A percentile compares a stretch with the other conserved stretches of the same genome.
phyloP scores from a whole-genome alignment of 257 asterid genomes.

The Plantago ovata region DNA sequence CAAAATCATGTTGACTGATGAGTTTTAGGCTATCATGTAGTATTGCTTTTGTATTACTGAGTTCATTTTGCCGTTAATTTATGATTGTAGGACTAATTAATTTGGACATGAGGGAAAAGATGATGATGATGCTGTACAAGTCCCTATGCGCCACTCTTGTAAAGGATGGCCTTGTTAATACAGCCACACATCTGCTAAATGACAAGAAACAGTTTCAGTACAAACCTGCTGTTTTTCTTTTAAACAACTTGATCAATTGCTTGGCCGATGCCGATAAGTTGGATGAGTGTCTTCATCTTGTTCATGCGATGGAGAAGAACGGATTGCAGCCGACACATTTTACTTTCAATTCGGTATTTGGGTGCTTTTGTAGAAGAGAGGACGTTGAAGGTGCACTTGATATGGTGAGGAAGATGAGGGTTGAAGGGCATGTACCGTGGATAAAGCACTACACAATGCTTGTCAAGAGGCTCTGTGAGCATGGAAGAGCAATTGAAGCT shows the following conservation, averaged over 20 bases:
- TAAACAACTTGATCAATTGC: constrained; percentile 54
- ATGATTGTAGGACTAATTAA: no score
- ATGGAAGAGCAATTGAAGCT: constrained; percentile 62
- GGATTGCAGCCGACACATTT: constrained; percentile 71
- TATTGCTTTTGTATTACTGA: no score
- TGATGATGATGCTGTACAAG: constrained; percentile 31
- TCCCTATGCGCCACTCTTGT: constrained; percentile 55
- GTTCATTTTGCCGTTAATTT: no score
- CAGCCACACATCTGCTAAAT: constrained; percentile 52
- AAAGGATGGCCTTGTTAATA: constrained; percentile 49
- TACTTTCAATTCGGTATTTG: constrained; percentile 77
- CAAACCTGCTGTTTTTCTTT: constrained; percentile 53
- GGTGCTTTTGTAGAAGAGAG: constrained; percentile 64
- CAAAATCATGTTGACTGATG: no score
- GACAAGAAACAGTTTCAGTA: constrained; percentile 52
- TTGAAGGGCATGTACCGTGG: constrained; percentile 78
- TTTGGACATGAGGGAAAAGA: constrained; percentile 39
- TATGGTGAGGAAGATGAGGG: constrained; percentile 68
- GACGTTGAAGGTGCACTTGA: constrained; percentile 58
- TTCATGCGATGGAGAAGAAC: constrained; percentile 59
- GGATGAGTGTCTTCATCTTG: constrained; percentile 51
- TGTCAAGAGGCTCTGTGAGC: constrained; percentile 53
- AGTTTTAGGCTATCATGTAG: no score
- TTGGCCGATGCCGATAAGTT: constrained; percentile 57
- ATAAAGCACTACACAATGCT: constrained; percentile 75